Conservation (phyloP, 116 monocot genomes). For the Dioscorea cayenensis region DNA sequence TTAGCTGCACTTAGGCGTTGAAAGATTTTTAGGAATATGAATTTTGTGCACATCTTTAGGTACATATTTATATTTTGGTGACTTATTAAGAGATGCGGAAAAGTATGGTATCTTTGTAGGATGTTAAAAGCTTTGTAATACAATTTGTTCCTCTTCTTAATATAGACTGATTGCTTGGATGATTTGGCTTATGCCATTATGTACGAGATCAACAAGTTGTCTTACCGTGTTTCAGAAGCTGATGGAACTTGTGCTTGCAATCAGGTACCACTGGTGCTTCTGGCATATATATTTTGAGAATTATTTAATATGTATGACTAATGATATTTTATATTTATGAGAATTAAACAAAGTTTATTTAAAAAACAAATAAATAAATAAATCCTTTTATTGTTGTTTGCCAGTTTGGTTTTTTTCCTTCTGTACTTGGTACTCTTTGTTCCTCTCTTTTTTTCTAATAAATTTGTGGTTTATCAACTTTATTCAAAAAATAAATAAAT, state of each 20-base stretch:
- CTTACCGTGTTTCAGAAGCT: conserved; percentile 79
- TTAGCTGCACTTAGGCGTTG: too few relatives aligned
- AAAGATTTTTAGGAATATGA: neutral
- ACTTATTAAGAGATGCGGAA: neutral
- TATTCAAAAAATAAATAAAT: too few relatives aligned
- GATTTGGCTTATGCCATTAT: conserved; percentile 90
- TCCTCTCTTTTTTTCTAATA: too few relatives aligned
- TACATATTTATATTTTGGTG: neutral
- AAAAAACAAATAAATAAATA: too few relatives aligned
- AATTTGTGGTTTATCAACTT: too few relatives aligned
- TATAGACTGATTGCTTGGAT: conserved; percentile 74
- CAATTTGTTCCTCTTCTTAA: neutral
- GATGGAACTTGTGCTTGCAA: conserved; percentile 88
- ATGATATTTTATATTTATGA: too few relatives aligned
- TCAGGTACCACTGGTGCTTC: conserved; percentile 49
- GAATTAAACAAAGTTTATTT: too few relatives aligned
- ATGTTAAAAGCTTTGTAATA: neutral
- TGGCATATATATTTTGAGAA: neutral
- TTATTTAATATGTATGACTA: too few relatives aligned
- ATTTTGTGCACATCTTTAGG: neutral
- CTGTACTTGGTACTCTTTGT: too few relatives aligned
- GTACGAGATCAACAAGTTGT: conserved; percentile 81
- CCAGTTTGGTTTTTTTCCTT: too few relatives aligned
- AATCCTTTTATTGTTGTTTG: too few relatives aligned
- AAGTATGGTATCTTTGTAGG: neutral